Evolutionary conservation across 805 yeast genomes (phyloP), one percentile per base, ranked within the genome.

Genomic region (Cyberlindnera amylophila): DNA sequence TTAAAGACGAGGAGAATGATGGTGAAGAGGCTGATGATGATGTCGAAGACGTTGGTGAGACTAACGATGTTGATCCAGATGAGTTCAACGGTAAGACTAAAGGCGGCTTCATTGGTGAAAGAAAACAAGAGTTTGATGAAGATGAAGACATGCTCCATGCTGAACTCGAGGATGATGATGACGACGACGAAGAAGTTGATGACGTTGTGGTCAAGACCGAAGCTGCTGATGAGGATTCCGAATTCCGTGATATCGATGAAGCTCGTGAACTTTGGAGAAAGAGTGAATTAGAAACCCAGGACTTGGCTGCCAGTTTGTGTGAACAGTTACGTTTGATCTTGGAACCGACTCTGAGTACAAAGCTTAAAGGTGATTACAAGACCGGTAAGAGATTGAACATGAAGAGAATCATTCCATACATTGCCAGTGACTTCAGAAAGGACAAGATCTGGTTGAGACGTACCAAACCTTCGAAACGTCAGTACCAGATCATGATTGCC

Each of bases 391-490:
- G 99, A 53, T 75, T 93, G 56, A 93, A 93, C 65, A 90, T 93
- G 98, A 93, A 91, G 71, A 75, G 97, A 53, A 93, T 93, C 56
- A 93, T 93, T 57, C 96, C 98, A 6, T 93, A 91, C 64, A 93
- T 93, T 70, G 99, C 99, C 0, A 86, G 96, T 30, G 96, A 89
- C 57, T 93, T 88, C 77, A 81, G 96, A 58, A 93, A 93, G 63
- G 99, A 93, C 64, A 93, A 93, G 71, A 93, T 93, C 45, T 93
- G 99, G 99, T 75, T 93, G 67, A 79, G 96, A 61, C 79, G 99
- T 65, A 89, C 97, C 6, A 91, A 93, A 61, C 99, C 99, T 43
- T 86, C 95, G 52, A 93, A 93, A 70, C 81, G 99, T 57, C 93
- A 90, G 61, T 93, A 93, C 63, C 99, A 93, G 69, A 86, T 93